Evolutionary conservation across 768 basidiomycete genomes (phyloP).

Genomic region (Lentinula aciculospora): DNA sequence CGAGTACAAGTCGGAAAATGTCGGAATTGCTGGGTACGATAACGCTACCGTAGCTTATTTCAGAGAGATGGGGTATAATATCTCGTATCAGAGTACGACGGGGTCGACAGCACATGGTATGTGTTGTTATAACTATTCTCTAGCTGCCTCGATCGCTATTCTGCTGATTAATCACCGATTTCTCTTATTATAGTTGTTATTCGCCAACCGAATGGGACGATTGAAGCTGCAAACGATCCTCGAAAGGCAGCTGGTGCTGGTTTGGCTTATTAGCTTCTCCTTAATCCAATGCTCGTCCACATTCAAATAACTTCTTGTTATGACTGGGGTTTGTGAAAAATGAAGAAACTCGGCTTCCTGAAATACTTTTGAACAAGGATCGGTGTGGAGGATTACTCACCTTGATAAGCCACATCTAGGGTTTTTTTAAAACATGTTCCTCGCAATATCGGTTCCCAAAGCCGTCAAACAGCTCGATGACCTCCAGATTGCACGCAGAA

Average conservation of each 20-base stretch:
- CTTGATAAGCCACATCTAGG: too few species aligned
- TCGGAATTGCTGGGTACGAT: conserved; percentile 12
- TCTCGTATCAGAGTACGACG: conserved; percentile 8
- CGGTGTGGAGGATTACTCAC: too few species aligned
- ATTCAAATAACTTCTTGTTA: too few species aligned
- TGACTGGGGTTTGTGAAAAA: too few species aligned
- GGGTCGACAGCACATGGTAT: conserved; percentile 11
- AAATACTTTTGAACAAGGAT: too few species aligned
- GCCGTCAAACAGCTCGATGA: too few species aligned
- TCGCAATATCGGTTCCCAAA: too few species aligned
- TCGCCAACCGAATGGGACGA: conserved; percentile 9
- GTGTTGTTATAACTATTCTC: background rate
- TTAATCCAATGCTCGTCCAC: too few species aligned
- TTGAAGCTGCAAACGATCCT: conserved; percentile 10
- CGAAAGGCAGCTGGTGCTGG: conserved; percentile 10
- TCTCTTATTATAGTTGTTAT: conserved; percentile 3
- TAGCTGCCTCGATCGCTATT: too few species aligned
- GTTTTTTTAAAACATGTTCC: too few species aligned
- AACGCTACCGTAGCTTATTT: conserved; percentile 15
- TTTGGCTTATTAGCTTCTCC: conserved; percentile 1
- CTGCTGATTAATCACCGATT: background rate
- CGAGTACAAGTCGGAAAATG: conserved; percentile 11
- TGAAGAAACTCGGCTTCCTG: too few species aligned
- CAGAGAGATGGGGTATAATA: conserved; percentile 12
- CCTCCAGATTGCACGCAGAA: too few species aligned